Conservation (phyloP, 2,329 filamentous ascomycete species). For the Diaporthe helianthi region DNA sequence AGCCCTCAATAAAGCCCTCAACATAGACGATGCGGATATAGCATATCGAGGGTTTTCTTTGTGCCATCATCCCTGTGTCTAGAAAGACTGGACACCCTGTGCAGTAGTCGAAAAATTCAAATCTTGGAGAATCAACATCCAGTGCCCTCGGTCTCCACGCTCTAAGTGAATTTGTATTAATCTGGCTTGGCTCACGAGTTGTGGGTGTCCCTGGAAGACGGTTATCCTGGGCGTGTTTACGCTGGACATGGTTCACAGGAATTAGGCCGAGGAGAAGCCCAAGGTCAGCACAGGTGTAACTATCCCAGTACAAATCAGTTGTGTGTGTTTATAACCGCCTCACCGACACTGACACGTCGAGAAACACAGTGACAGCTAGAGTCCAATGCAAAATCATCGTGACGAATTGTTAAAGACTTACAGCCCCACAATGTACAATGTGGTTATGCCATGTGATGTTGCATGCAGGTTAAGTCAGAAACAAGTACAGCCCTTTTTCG, state of each 20-base stretch:
- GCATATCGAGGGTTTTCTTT: conserved; percentile 56
- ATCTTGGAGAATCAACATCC: conserved; percentile 35
- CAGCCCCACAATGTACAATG: too few relatives aligned
- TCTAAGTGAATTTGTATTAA: background rate
- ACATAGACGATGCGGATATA: conserved; percentile 34
- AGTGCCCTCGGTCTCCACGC: background rate
- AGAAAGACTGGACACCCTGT: conserved; percentile 61
- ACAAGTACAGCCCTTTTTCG: background rate
- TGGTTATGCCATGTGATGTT: too few relatives aligned
- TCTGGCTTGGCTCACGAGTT: background rate
- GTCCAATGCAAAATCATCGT: too few relatives aligned
- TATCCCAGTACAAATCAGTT: background rate
- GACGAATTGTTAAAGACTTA: too few relatives aligned
- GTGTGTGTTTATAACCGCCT: too few relatives aligned
- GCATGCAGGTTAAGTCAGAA: too few relatives aligned
- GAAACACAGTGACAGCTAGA: background rate
- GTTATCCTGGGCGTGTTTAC: too few relatives aligned
- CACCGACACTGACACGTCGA: too few relatives aligned
- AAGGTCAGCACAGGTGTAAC: too few relatives aligned
- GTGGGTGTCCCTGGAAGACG: too few relatives aligned
- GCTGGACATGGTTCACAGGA: too few relatives aligned
- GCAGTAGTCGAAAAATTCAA: conserved; percentile 63
- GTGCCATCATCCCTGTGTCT: conserved; percentile 57
- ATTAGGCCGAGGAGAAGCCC: too few relatives aligned
- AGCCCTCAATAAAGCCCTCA: conserved; percentile 49